Evolutionary conservation across 257 asterid species (phyloP).

Genomic region (Salvia hispanica): DNA sequence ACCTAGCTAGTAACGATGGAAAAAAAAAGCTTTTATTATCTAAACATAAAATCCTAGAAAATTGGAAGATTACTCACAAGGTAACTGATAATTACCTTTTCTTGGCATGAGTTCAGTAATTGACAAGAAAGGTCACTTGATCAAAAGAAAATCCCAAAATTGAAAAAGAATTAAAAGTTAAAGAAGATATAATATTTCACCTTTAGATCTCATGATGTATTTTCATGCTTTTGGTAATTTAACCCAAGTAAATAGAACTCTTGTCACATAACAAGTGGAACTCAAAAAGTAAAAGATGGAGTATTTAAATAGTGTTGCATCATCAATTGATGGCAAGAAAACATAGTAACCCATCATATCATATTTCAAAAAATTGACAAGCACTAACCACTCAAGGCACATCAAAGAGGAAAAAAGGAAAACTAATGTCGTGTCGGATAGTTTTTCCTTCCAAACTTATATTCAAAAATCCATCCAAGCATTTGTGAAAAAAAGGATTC

Average conservation of each 20-base stretch:
- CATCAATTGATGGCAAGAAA: conserved; percentile 26
- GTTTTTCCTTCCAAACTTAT: no score
- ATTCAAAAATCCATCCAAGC: no score
- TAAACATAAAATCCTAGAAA: no score
- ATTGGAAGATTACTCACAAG: no score
- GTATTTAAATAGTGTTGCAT: not conserved
- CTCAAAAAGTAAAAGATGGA: conserved; percentile 19
- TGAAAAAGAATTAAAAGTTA: not conserved
- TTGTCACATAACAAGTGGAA: conserved; percentile 15
- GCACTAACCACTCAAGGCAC: not conserved
- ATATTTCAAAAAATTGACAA: not conserved
- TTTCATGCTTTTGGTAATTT: not conserved
- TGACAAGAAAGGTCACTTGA: not conserved
- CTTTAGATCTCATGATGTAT: conserved; percentile 6
- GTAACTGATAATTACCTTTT: no score
- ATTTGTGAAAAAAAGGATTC: no score
- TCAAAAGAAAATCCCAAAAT: not conserved
- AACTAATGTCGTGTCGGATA: no score
- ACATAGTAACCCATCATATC: conserved; percentile 14
- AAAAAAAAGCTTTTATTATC: no score
- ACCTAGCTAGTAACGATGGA: no score
- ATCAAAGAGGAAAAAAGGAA: no score
- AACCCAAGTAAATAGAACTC: conserved; percentile 2
- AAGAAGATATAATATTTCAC: conserved; percentile 7
- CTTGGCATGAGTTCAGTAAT: no score